Evolutionary conservation across 2,329 filamentous ascomycete species (phyloP), one percentile per base, ranked within the genome.

Genomic region (Cercospora sp.): DNA sequence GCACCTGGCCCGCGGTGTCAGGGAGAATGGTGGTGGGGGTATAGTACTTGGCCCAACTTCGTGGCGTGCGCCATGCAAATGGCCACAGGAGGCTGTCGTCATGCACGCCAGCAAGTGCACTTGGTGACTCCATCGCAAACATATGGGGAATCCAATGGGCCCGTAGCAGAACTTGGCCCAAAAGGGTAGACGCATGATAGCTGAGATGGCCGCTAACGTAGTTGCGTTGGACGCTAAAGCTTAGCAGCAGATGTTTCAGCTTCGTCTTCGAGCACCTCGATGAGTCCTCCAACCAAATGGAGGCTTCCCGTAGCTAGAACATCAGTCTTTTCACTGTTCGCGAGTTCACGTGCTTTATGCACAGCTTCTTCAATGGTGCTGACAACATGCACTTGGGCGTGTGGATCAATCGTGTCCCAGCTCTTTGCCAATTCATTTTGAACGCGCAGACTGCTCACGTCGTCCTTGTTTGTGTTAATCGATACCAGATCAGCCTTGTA

Each of bases 271-370:
- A 96, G 79, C 0, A 91, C 88, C 77, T 91, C 89, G 63, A 97
- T 82, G 57, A 93, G 83, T 10, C 91, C 91, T 7, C 93, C 93
- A 0, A 94, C 92, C 45, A 97, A 84, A 82, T 97, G 91, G 75
- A 97, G 81, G 78, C 92, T 96, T 2, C 93, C 93, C 13, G 93
- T 97, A 9, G 92, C 89, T 64, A 97, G 81, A 0, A 90, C 87
- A 77, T 88, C 87, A 16, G 88, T 83, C 60, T 84, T 83, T 2
- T 77, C 73, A 61, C 80, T 78, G 26, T 78, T 65, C 7, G 74
- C 73, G 9, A 79, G 66, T 20, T 75, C 72, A 68, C 86, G 84
- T 3, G 88, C 87, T 68, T 84, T 82, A 10, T 81, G 80, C 8
- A 95, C 86, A 0, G 91, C 89, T 64, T 92, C 90, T 70, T 90